These are phyloP conservation scores for Rhodotorula kratochvilovae DNA, from an alignment of 768 basidiomycete species.

Conservation along the genomic window DNA sequence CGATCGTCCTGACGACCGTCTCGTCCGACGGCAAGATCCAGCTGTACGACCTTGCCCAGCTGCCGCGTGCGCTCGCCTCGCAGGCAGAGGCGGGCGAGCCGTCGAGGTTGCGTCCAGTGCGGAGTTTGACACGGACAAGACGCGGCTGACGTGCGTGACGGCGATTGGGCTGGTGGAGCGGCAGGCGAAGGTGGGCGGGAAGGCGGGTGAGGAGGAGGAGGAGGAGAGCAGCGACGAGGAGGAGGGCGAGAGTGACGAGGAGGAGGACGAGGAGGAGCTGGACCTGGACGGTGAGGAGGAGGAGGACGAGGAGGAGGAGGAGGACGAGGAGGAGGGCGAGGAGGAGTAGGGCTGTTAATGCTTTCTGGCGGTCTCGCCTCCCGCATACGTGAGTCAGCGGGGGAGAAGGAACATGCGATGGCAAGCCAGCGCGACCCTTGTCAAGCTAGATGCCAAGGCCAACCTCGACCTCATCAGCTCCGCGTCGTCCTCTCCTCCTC, in stretches of 20 bases:
- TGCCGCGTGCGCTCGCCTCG: constrained; percentile 50
- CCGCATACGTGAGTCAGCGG: no score
- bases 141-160: constrained; percentile 66
- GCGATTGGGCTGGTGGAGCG: constrained; percentile 47
- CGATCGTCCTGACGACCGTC: constrained; percentile 62
- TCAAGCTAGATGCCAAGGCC: no score
- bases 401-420: neutral
- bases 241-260: constrained; percentile 20
- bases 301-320: neutral
- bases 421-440: no score
- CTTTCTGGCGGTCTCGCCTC: no score
- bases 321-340: constrained; percentile 38
- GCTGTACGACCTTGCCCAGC: constrained; percentile 63
- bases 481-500: no score
- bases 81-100: neutral
- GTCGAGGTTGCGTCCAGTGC: constrained; percentile 56
- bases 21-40: constrained; percentile 87
- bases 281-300: neutral
- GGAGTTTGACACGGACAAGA: constrained; percentile 78
- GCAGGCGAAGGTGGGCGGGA: constrained; percentile 42
- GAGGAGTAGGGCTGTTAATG: constrained; percentile 8
- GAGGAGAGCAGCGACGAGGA: constrained; percentile 47
- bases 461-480: no score
- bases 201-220: constrained; percentile 43
- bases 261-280: constrained; percentile 35